A percentile compares a stretch with the other conserved stretches of the same genome.
These are phyloP conservation scores for Nemophila menziesii DNA, from an alignment of 257 asterid species.

Conservation along the genomic window DNA sequence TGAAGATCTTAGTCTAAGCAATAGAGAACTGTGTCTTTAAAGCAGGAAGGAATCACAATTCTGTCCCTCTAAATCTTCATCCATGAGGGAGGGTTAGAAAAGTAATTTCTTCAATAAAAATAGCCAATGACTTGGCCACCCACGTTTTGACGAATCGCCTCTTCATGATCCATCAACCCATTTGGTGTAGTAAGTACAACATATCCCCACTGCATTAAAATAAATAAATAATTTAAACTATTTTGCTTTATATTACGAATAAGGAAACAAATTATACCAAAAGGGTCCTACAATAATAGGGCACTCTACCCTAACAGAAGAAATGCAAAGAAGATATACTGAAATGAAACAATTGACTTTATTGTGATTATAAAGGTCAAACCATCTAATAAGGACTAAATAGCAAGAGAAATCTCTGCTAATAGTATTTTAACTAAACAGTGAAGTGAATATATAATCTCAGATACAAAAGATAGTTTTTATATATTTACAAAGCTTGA, in stretches of 20 bases:
- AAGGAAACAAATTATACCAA: not conserved
- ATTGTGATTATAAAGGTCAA: not conserved
- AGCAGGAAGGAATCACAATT: not conserved
- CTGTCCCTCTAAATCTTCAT: not conserved
- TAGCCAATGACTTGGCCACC: conserved; percentile 98
- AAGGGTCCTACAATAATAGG: not conserved
- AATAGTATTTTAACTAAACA: not conserved
- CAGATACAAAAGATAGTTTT: not conserved
- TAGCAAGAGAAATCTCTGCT: not conserved
- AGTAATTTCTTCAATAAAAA: conserved; percentile 36
- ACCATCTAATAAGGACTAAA: not conserved
- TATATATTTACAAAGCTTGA: no score
- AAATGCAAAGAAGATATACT: no score
- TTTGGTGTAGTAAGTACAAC: conserved; percentile 87
- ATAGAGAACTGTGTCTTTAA: not conserved
- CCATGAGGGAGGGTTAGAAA: no score
- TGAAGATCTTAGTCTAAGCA: conserved; percentile 2
- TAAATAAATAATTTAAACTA: not conserved
- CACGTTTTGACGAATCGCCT: conserved; percentile 69
- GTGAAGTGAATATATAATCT: not conserved
- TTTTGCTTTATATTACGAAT: not conserved
- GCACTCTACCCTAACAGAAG: not conserved
- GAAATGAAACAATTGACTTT: not conserved
- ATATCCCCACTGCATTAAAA: conserved; percentile 78
- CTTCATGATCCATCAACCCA: conserved; percentile 93